Base-by-base conservation (phyloP, 768 basidiomycete species). In the Lanmaoa rubissima region DNA sequence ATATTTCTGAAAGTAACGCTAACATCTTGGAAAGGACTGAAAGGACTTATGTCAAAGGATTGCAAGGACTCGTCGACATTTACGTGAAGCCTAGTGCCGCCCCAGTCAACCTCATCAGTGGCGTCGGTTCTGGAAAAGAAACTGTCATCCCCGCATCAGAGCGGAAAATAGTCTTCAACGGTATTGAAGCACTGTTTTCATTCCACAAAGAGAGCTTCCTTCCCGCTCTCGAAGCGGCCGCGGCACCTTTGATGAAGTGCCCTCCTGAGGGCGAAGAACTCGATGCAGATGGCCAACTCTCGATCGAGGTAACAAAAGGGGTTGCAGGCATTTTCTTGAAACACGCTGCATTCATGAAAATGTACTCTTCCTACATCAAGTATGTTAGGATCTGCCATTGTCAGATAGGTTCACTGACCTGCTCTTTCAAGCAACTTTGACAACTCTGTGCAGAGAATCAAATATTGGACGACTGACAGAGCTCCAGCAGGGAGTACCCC, bases 341-440 rank as follows among this genome's bases (percentile, higher is more conserved):
- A 51, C 94, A 99, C 72, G 92, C 94, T 32, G 94, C 96, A 5
- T 98, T 98, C 78, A 93, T 99, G 92, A 92, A 80, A 76, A 98
- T 98, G 90, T 99, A 99, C 71, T 94, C 94, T 34, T 90, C 89
- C 43, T 99, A 98, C 70, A 96, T 96, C 79, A 98, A 98, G 92
- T 94, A 70, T 69, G 88, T 74, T 39, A 3, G 10, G 54, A 50
- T 47, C 60, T 40, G 10, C 57, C 10, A 55, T 39, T 48, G 36
- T 48, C 48, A 48, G 41, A 35, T 44, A 16, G 13, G 39, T 51
- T 36, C 53, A 54, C 62, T 70, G 40, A 62, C 54, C 51, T 36
- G 17, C 53, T 31, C 34, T 45, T 31, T 60, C 36, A 64, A 94
- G 92, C 74, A 95, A 96, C 72, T 98, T 98, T 71, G 95, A 98